Evolutionary conservation across 306 rosid species (phyloP), one percentile per base, ranked within the genome.

Genomic region (Hylodesmum podocarpum): DNA sequence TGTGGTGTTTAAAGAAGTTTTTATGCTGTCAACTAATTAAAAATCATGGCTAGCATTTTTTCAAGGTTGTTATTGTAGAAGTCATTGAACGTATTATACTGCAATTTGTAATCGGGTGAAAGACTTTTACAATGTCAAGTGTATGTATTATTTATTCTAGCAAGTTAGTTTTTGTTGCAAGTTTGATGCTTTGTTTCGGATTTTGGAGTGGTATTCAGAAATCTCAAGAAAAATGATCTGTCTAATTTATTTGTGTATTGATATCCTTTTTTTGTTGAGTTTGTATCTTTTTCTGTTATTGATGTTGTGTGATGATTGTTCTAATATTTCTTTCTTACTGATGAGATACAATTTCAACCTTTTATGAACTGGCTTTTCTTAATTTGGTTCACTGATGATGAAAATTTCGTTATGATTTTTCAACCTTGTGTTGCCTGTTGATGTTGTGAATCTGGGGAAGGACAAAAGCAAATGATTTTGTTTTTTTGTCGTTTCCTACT

Each of bases 281-380:
- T 22, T 73, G 46, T 28, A 40, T 71, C 34, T 12, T 27, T 44
- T 57, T 14, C 14, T 49, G 27, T 53, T 73, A 10, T 55, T 63
- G 59, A 75, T 67, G 50, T 78, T 78, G 24, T 58, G 69, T 63
- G 72, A 63, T 51, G 73, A 39, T 67, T 50, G 69, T 77, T 66
- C 15, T 21, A 63, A 29, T 69, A 13, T 69, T 76, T 19, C 10
- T 40, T 36, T 73, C 83, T 29, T 68, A 57, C 3, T 12, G 49
- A 70, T 76, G 36, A 57, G 19, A 25, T 27, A 18, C 41, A 33
- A 77, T 39, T 54, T 53, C 57, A 27, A 5, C 22, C 51, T 53
- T 63, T 19, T 40, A 4, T 67, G 1, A 13, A 31, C 29, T 24
- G 75, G 72, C 14, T 41, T 69, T 66, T 69, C 57, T 71, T 59